phyloP scores from a whole-genome alignment of 2,329 filamentous ascomycete genomes.

The Xylariaceae sp. region DNA sequence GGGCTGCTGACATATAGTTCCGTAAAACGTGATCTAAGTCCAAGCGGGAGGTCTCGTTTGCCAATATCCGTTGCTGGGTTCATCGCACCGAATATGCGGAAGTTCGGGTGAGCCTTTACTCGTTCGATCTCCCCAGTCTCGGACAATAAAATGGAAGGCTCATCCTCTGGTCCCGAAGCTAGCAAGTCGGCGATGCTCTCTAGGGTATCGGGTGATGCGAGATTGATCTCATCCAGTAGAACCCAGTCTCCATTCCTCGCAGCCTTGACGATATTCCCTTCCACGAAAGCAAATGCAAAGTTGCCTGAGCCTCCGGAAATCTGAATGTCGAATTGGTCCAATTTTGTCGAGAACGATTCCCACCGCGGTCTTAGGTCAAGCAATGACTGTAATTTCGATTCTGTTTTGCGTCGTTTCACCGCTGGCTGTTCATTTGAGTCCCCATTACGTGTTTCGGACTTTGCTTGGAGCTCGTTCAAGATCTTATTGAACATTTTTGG shows the following conservation, averaged over 20 bases:
- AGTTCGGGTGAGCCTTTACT: constrained; percentile 83
- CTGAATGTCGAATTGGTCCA: constrained; percentile 78
- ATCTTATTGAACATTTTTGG: constrained; percentile 79
- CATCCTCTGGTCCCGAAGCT: constrained; percentile 63
- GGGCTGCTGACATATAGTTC: constrained; percentile 93
- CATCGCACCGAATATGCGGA: constrained; percentile 97
- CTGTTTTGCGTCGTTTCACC: constrained; percentile 63
- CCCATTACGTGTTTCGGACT: constrained; percentile 38
- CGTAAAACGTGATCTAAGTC: constrained; percentile 86
- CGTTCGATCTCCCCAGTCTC: constrained; percentile 93
- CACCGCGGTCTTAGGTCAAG: constrained; percentile 62
- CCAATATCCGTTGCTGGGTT: constrained; percentile 97
- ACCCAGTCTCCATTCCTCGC: constrained; percentile 96
- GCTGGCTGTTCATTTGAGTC: constrained; percentile 53
- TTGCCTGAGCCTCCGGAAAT: constrained; percentile 65
- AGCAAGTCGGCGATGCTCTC: constrained; percentile 91
- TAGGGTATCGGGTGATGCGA: constrained; percentile 89
- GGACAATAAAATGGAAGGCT: constrained; percentile 80
- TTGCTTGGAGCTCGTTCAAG: constrained; percentile 49
- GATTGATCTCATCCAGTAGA: constrained; percentile 92
- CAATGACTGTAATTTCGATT: constrained; percentile 62
- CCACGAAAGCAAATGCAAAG: constrained; percentile 93
- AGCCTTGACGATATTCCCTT: constrained; percentile 95
- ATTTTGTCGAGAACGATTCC: constrained; percentile 70
- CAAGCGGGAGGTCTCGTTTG: constrained; percentile 87